Base-by-base conservation (phyloP, 306 rosid species). In the Prunus padus region DNA sequence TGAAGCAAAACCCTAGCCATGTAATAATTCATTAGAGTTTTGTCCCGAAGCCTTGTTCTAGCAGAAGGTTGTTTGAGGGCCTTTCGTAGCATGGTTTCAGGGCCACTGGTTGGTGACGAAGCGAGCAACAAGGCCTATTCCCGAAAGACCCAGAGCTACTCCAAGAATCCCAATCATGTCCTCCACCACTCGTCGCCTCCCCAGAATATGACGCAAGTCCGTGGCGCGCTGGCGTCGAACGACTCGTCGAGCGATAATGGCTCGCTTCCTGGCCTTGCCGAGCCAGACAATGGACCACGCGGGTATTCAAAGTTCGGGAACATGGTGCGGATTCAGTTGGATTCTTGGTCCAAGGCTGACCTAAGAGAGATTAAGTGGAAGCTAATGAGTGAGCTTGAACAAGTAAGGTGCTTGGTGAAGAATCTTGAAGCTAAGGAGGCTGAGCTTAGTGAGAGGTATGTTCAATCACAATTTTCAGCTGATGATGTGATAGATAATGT, bases 321-420 rank as follows among this genome's bases (percentile, higher is more conserved):
- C 71, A 78, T 83, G 30, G 87, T 86, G 30, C 79, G 80, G 79
- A 79, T 87, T 45, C 33, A 82, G 71, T 62, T 86, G 80, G 46
- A 70, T 71, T 79, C 75, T 44, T 44, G 62, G 46, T 79, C 79
- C 60, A 87, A 78, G 80, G 47, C 70, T 65, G 84, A 76, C 4
- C 51, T 76, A 18, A 73, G 74, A 65, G 90, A 87, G 65, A 81
- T 89, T 15, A 81, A 84, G 66, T 73, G 80, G 84, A 91, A 87
- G 86, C 86, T 93, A 73, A 84, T 82, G 67, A 63, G 63, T 33
- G 98, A 93, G 88, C 97, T 93, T 65, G 89, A 79, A 28, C 79
- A 71, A 28, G 97, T 93, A 26, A 87, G 97, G 82, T 72, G 79
- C 80, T 76, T 91, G 82, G 90, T 85, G 79, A 86, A 80, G 86